Evolutionary conservation across 257 asterid genomes (phyloP).

Genomic region (Leptodermis oblonga): DNA sequence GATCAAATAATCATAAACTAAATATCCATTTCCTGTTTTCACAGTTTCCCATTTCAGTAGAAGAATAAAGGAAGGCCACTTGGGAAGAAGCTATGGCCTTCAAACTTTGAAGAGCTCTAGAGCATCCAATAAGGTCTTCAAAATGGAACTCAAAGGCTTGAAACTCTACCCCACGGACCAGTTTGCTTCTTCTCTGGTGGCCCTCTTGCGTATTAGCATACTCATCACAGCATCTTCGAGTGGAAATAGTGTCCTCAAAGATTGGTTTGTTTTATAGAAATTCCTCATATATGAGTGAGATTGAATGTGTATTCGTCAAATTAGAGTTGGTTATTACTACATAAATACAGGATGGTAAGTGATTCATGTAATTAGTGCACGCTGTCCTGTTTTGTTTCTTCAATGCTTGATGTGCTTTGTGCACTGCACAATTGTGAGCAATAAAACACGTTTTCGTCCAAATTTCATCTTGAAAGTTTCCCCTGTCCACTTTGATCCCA

Average conservation of each 20-base stretch:
- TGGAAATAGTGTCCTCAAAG: slow-evolving; percentile 11
- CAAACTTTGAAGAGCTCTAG: background rate
- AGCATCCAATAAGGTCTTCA: slow-evolving; percentile 15
- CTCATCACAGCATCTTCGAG: slow-evolving; percentile 8
- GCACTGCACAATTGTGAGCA: slow-evolving; percentile 9
- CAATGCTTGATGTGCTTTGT: slow-evolving; percentile 7
- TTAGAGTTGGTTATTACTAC: background rate
- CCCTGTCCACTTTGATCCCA: slow-evolving; percentile 17
- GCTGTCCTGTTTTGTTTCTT: background rate
- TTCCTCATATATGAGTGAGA: background rate
- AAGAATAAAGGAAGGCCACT: slow-evolving; percentile 19
- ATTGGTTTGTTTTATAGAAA: background rate
- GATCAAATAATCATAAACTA: background rate
- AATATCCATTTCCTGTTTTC: background rate
- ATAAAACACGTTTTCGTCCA: no score
- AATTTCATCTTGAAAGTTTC: slow-evolving; percentile 10
- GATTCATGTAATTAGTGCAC: slow-evolving; percentile 5
- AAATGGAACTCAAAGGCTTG: background rate
- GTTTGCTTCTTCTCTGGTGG: slow-evolving; percentile 20
- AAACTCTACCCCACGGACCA: slow-evolving; percentile 1
- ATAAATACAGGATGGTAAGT: background rate
- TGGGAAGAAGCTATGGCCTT: slow-evolving; percentile 1
- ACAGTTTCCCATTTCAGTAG: slow-evolving; percentile 8
- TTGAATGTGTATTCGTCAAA: background rate
- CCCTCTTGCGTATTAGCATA: slow-evolving; percentile 8